Evolutionary conservation across 148 eudicot species (phyloP), one percentile per base, ranked within the genome.

Genomic region (Camellia granthamiana): DNA sequence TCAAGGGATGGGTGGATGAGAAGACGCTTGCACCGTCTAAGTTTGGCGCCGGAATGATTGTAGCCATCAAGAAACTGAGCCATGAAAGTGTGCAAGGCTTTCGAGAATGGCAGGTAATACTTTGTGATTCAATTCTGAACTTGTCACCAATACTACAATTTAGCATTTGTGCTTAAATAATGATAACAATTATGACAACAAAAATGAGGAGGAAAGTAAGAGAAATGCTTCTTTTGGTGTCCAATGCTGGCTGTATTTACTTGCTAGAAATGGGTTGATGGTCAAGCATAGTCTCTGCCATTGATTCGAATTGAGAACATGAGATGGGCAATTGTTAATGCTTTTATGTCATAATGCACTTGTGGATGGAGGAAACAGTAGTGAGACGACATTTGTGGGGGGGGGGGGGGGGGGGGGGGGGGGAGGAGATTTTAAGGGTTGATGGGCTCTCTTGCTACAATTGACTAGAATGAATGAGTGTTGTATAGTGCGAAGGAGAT

Each of bases 61-160:
- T 89, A 14, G 94, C 94, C 67, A 87, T 91, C 43, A 91, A 91
- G 84, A 88, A 88, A 67, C 80, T 91, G 84, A 88, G 88, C 74
- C 60, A 90, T 4, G 89, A 83, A 80, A 91, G 92, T 43, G 7
- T 84, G 70, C 94, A 91, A 71, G 94, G 94, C 11, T 83, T 82
- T 77, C 78, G 82, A 77, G 89, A 88, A 81, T 90, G 92, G 92
- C 88, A 88, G 90, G 90, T 90, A 82, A 58, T 69, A 13, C 18
- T 75, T 59, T 15, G 5, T 41, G n/a, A 38, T 54, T 14, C 13
- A 38, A 7, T 72, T 21, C 38, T 38, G 19, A 72, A 13, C 51
- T 19, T 19, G 3, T 21, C 3, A 11, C 43, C 15, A 3, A 3
- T 13, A 63, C 13, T 0, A 55, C 13, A 55, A 8, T 55, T 55